Evolutionary conservation across 208 protist species (phyloP), one percentile per base, ranked within the genome.

Genomic region (Angomonas deanei): DNA sequence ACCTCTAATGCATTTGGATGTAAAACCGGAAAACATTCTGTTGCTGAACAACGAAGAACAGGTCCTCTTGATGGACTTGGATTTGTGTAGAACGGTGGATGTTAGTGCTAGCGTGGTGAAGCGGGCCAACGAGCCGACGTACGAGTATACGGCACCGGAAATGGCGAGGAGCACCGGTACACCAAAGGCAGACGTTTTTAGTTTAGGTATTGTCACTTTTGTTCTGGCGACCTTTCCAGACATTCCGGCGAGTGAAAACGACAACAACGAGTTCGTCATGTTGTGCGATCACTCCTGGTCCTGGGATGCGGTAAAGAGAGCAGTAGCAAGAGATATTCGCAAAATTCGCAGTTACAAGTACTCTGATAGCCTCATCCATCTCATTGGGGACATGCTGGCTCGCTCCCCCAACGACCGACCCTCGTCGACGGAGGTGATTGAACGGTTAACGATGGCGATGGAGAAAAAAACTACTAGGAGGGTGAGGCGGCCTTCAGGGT

Each of bases 1-100:
- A 24, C 86, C 90, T 27, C 62, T 97, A 19, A 78, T 89, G 55
- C 91, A 97, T 46, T 72, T 82, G 13, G 91, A 97, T 64, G 81
- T 97, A 31, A 97, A 97, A 63, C 91, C 86, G 0, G 88, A 93
- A 42, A 97, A 97, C 67, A 80, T 97, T 28, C 58, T 97, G 15
- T 38, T 96, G 27, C 65, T 91, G 13, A 86, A 82, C 61, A 74
- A 91, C 32, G 74, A 85, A 61, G 82, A 91, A 59, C 86, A 92
- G 60, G 87, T 91, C 23, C 72, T 96, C 55, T 71, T 96, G 19
- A 91, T 93, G 81, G 90, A 96, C 66, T 64, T 96, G 0, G 90
- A 96, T 61, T 57, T 90, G 30, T 92, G 88, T 66, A 49, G 73
- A 42, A 65, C 77, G 5, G 86, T 72, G 19, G 80, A 91, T 42